Evolutionary conservation across 106 monocot species (phyloP).

Genomic region (Acorus gramineus): DNA sequence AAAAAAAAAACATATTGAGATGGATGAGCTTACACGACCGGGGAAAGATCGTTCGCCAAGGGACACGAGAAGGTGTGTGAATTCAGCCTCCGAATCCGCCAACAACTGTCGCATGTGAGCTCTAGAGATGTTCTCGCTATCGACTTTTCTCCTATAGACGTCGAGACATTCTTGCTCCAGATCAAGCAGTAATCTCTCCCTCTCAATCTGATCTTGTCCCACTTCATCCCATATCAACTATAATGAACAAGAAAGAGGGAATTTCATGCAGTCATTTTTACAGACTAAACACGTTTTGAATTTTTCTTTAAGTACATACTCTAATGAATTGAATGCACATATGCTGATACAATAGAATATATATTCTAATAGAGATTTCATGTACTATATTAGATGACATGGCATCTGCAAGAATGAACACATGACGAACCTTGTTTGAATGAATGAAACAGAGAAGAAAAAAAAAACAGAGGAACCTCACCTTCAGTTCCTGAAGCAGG

Average conservation of each 20-base stretch:
- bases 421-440: background rate
- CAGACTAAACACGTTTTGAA: no score
- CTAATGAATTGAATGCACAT: no score
- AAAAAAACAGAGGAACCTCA: background rate
- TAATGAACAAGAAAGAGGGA: background rate
- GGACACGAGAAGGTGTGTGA: slow-evolving; percentile 59
- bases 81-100: slow-evolving; percentile 57
- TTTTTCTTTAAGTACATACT: no score
- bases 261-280: no score
- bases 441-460: background rate
- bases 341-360: background rate
- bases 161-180: slow-evolving; percentile 57
- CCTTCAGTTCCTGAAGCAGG: slow-evolving; percentile 70
- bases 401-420: no score
- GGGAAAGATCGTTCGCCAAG: slow-evolving; percentile 64
- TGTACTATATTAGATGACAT: no score
- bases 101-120: slow-evolving; percentile 45
- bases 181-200: slow-evolving; percentile 48
- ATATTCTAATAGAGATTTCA: background rate
- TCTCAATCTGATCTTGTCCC: slow-evolving; percentile 41
- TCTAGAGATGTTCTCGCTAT: slow-evolving; percentile 45
- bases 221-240: slow-evolving; percentile 84
- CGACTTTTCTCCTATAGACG: slow-evolving; percentile 60
- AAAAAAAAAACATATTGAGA: no score
- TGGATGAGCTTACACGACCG: slow-evolving; percentile 21